A percentile compares a stretch with the other conserved stretches of the same genome.
These are phyloP conservation scores for Nakaseomyces sp. DNA, from an alignment of 1,139 yeast species.

Conservation along the genomic window DNA sequence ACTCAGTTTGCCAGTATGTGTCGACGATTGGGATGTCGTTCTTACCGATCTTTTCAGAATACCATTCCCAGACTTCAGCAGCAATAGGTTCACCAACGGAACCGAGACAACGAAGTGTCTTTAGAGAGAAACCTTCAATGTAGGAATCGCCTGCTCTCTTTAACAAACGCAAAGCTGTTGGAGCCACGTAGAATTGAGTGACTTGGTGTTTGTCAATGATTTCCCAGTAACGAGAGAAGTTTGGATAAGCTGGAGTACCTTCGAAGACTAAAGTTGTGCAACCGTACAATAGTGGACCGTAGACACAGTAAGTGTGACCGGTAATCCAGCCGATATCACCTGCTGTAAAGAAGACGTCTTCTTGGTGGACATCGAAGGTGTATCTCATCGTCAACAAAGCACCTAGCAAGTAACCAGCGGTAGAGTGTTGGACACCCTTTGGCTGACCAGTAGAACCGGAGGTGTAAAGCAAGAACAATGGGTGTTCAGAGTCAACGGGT, in stretches of 20 bases:
- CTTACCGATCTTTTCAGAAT: conserved; percentile 68
- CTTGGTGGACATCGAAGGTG: conserved; percentile 66
- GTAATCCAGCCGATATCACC: conserved; percentile 90
- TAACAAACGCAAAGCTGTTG: conserved; percentile 76
- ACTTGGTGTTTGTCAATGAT: conserved; percentile 70
- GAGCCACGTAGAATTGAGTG: conserved; percentile 82
- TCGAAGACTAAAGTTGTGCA: conserved; percentile 77
- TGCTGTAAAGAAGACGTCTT: conserved; percentile 69
- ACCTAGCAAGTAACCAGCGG: conserved; percentile 72
- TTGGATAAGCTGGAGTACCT: conserved; percentile 82
- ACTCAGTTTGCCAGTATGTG: conserved; percentile 81
- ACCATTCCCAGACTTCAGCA: conserved; percentile 92
- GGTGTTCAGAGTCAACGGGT: conserved; percentile 86
- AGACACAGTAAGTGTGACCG: conserved; percentile 76
- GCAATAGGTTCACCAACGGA: conserved; percentile 93
- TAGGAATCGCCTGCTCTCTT: conserved; percentile 72
- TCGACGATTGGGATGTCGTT: conserved; percentile 66
- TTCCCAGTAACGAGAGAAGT: conserved; percentile 74
- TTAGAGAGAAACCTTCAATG: conserved; percentile 56
- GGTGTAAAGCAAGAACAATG: conserved; percentile 84
- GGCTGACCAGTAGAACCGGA: conserved; percentile 97
- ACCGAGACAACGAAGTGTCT: conserved; percentile 64
- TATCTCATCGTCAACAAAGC: conserved; percentile 64
- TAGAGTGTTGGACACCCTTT: conserved; percentile 87
- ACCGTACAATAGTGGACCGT: conserved; percentile 72